These are phyloP conservation scores for Lactarius indigo DNA, from an alignment of 768 basidiomycete species.

Conservation along the genomic window DNA sequence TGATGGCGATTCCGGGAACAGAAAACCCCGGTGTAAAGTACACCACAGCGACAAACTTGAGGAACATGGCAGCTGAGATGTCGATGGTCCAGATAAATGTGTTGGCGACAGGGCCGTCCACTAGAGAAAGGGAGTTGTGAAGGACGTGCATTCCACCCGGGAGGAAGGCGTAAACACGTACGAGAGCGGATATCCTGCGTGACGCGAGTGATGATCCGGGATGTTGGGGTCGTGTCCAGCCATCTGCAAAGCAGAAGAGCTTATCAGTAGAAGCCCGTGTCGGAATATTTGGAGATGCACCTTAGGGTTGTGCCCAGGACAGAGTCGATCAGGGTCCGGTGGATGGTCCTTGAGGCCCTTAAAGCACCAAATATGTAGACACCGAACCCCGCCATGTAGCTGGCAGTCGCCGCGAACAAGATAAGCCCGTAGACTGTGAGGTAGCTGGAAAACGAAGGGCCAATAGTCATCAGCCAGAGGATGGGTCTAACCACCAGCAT, in stretches of 20 bases:
- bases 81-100: slow-evolving; percentile 31
- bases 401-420: slow-evolving; percentile 31
- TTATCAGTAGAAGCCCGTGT: neutral
- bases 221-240: slow-evolving; percentile 48
- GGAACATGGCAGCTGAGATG: slow-evolving; percentile 33
- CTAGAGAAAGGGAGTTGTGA: slow-evolving; percentile 20
- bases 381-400: slow-evolving; percentile 36
- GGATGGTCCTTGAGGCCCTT: slow-evolving; percentile 53
- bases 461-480: neutral
- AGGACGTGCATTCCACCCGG: neutral
- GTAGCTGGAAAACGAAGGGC: slow-evolving; percentile 40
- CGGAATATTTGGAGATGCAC: slow-evolving; percentile 37
- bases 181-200: slow-evolving; percentile 57
- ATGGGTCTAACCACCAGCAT: neutral
- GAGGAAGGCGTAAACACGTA: slow-evolving; percentile 11
- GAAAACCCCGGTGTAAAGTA: slow-evolving; percentile 40
- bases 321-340: slow-evolving; percentile 48
- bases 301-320: slow-evolving; percentile 60
- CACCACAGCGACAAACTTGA: slow-evolving; percentile 38
- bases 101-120: slow-evolving; percentile 36
- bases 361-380: slow-evolving; percentile 45
- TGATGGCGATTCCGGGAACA: slow-evolving; percentile 36
- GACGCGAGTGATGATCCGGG: slow-evolving; percentile 60
- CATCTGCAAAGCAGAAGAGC: slow-evolving; percentile 33
- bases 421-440: slow-evolving; percentile 41